Conservation (phyloP, 2,329 filamentous ascomycete species). For the Lasiodiplodia gonubiensis region DNA sequence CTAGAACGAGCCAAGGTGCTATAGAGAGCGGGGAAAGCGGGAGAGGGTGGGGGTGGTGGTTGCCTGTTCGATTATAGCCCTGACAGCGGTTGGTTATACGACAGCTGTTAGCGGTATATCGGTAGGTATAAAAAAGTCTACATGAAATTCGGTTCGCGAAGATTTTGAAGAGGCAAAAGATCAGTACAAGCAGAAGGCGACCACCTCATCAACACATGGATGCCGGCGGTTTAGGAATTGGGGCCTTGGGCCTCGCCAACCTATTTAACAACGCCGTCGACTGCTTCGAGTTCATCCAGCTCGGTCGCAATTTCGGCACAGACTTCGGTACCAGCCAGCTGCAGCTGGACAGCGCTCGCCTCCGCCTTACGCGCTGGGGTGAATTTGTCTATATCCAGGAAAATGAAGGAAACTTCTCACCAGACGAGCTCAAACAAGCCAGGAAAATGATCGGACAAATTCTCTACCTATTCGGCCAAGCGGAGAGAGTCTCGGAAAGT, state of each 20-base stretch:
- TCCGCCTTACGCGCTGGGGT: slow-evolving; percentile 10
- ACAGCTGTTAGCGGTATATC: too few relatives aligned
- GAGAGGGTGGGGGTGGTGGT: too few relatives aligned
- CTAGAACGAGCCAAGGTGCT: too few relatives aligned
- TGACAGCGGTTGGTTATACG: too few relatives aligned
- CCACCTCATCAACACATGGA: background rate
- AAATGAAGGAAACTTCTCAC: background rate
- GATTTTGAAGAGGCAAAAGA: background rate
- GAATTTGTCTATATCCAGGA: background rate
- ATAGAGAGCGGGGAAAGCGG: too few relatives aligned
- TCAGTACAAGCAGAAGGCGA: background rate
- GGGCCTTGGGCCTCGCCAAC: background rate
- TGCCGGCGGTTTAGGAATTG: background rate
- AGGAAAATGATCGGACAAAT: background rate
- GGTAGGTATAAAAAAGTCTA: too few relatives aligned
- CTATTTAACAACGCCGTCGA: slow-evolving; percentile 19
- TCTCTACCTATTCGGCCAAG: background rate
- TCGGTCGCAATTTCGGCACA: slow-evolving; percentile 2
- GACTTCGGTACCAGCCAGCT: slow-evolving; percentile 1
- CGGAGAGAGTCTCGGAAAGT: background rate
- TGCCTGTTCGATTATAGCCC: too few relatives aligned
- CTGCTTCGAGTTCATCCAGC: background rate
- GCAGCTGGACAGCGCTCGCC: background rate
- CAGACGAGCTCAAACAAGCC: background rate
- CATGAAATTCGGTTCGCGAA: too few relatives aligned